Conservation (phyloP, 805 yeast genomes). For the Starmerella khaoyaiensis region DNA sequence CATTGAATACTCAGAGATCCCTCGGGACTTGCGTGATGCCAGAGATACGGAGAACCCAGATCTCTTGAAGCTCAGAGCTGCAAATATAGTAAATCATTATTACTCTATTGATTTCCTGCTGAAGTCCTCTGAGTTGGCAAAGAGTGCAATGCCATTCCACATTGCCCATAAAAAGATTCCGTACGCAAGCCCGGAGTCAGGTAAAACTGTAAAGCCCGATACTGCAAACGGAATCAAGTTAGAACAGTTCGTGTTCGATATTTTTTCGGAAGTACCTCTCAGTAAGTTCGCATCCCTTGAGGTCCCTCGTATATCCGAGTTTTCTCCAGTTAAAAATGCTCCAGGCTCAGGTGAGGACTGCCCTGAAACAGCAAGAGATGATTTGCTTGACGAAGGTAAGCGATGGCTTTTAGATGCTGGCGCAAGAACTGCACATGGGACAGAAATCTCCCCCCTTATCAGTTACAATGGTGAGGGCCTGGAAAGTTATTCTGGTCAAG, state of each 20-base stretch:
- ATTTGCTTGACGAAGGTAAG: constrained; percentile 53
- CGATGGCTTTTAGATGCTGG: constrained; percentile 64
- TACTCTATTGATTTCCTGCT: constrained; percentile 68
- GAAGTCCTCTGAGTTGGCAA: constrained; percentile 43
- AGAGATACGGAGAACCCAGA: constrained; percentile 39
- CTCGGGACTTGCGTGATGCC: constrained; percentile 56
- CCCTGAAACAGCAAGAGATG: constrained; percentile 64
- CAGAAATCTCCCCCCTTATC: constrained; percentile 66
- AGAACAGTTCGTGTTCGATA: constrained; percentile 95
- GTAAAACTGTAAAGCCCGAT: constrained; percentile 44
- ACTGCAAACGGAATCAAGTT: constrained; percentile 83
- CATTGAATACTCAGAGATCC: constrained; percentile 87
- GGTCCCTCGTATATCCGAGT: constrained; percentile 73
- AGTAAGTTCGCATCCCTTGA: constrained; percentile 78
- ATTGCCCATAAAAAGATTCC: constrained; percentile 86
- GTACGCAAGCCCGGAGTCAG: constrained; percentile 36
- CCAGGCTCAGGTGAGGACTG: constrained; percentile 72
- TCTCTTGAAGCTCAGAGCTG: constrained; percentile 70
- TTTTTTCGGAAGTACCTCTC: constrained; percentile 66
- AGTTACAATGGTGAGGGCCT: constrained; percentile 68
- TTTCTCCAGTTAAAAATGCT: constrained; percentile 88
- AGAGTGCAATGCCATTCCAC: constrained; percentile 68
- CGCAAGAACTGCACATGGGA: constrained; percentile 39
- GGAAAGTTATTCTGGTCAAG: constrained; percentile 40
- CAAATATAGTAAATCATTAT: constrained; percentile 94